Conservation (phyloP, 257 asterid genomes). For the Ajuga chamaepitys region DNA sequence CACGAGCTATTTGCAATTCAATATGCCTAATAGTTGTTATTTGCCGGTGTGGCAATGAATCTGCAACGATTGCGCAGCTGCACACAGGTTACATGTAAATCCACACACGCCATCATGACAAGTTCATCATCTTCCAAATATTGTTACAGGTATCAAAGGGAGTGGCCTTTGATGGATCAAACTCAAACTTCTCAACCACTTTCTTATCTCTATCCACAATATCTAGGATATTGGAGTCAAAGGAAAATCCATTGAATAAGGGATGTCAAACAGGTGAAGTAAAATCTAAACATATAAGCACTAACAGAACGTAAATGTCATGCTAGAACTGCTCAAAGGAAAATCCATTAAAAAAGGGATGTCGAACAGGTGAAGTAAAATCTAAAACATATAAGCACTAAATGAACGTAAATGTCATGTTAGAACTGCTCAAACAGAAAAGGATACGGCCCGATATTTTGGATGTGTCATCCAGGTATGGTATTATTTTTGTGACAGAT, state of each 20-base stretch:
- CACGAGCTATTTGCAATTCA: neutral
- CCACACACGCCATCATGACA: conserved; percentile 1
- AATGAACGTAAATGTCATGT: too few species aligned
- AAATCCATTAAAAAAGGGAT: too few species aligned
- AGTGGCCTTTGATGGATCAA: conserved; percentile 33
- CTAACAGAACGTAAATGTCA: neutral
- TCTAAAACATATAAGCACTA: too few species aligned
- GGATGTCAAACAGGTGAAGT: conserved; percentile 4
- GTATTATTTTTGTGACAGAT: conserved; percentile 72
- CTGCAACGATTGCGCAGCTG: neutral
- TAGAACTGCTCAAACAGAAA: conserved; percentile 13
- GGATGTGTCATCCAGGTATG: conserved; percentile 56
- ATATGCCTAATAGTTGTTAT: neutral
- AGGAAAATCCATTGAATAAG: conserved; percentile 19
- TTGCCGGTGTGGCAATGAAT: neutral
- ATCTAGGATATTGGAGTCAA: conserved; percentile 42
- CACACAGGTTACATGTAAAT: neutral
- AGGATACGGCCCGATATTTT: conserved; percentile 88
- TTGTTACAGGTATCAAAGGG: conserved; percentile 41
- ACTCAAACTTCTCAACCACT: conserved; percentile 37
- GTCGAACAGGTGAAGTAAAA: too few species aligned
- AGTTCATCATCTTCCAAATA: conserved; percentile 59
- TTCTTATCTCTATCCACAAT: conserved; percentile 56
- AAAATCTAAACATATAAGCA: neutral
- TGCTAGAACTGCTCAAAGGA: neutral